Evolutionary conservation across 2,329 filamentous ascomycete genomes (phyloP), one percentile per base, ranked within the genome.

Genomic region (Alternaria arborescens): DNA sequence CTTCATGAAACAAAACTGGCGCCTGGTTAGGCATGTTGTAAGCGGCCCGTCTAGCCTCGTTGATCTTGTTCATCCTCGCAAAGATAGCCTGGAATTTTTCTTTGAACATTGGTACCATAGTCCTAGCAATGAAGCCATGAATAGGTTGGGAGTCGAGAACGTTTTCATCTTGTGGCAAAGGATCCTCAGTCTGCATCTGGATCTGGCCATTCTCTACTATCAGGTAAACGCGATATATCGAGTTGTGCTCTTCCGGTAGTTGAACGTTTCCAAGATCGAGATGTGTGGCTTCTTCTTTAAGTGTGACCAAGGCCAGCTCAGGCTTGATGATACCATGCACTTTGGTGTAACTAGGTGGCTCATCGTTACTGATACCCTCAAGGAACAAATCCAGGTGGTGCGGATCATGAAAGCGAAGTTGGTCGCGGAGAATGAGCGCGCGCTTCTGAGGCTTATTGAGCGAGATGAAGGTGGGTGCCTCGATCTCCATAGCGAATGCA

Each of bases 211-310:
- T 52, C 3, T 74, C 68, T 4, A 72, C 55, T 2, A 61, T 50
- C 3, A 76, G 32, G n/a, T 62, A 55, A 1, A 67, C 62, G 1
- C 62, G 58, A 16, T 58, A 52, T 14, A 70, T 47, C 8, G 36
- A 40, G 20, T 69, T 65, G 3, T 52, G 55, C 10, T 68, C 62
- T 34, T 69, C 66, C 1, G 60, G 43, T 26, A 73, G 71, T 18
- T 60, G 44, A 0, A 78, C 72, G 26, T 78, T 77, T 14, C 75
- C 74, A 2, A 78, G 52, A 26, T 77, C 72, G 52, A 71, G 72
- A 8, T 38, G 58, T 7, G 58, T 68, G 1, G 71, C 72, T 8
- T 44, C 48, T 8, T 67, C 54, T 38, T 70, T 73, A 32, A 77
- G 58, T 2, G 57, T 67, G 24, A 73, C 70, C 10, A 71, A 52